Evolutionary conservation across 2,329 filamentous ascomycete species (phyloP).

Genomic region (Colletotrichum camelliae): DNA sequence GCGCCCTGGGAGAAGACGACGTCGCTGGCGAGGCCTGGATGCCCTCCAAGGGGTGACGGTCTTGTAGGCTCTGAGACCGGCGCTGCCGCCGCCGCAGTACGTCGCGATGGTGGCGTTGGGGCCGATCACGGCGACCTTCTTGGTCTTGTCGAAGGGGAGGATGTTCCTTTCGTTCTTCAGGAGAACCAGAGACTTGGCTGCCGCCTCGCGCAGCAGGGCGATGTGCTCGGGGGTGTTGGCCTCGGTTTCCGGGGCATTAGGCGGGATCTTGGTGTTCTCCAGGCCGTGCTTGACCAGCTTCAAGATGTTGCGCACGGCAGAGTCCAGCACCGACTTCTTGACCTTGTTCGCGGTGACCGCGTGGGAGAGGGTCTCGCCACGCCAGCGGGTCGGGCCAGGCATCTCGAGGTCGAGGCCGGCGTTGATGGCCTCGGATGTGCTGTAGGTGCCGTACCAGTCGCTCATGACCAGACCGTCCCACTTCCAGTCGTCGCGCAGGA

Average conservation of each 20-base stretch:
- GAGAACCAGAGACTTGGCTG: conserved; percentile 63
- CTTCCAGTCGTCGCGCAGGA: conserved; percentile 62
- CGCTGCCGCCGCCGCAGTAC: conserved; percentile 38
- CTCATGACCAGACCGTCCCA: conserved; percentile 64
- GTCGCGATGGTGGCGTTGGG: conserved; percentile 51
- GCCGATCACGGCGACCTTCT: conserved; percentile 54
- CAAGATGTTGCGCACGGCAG: conserved; percentile 33
- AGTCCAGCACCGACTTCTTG: conserved; percentile 58
- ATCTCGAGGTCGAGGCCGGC: conserved; percentile 42
- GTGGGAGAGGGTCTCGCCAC: conserved; percentile 50
- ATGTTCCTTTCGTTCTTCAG: conserved; percentile 72
- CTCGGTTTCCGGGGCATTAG: conserved; percentile 57
- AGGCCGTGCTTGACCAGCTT: conserved; percentile 47
- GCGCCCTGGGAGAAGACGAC: conserved; percentile 30
- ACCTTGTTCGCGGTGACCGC: conserved; percentile 62
- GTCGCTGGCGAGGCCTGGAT: conserved; percentile 26
- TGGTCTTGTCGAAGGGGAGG: conserved; percentile 58
- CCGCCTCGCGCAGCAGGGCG: conserved; percentile 40
- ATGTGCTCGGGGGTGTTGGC: conserved; percentile 67
- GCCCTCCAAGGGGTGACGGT: conserved; percentile 34
- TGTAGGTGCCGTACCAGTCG: conserved; percentile 65
- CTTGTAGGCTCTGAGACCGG: conserved; percentile 35
- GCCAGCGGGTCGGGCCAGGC: conserved; percentile 39
- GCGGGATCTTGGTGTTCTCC: conserved; percentile 44
- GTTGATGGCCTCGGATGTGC: conserved; percentile 36